Percentiles rank a stretch among this genome's conserved stretches.
Conservation (phyloP, 768 basidiomycete genomes). For the Amanita rubescens region DNA sequence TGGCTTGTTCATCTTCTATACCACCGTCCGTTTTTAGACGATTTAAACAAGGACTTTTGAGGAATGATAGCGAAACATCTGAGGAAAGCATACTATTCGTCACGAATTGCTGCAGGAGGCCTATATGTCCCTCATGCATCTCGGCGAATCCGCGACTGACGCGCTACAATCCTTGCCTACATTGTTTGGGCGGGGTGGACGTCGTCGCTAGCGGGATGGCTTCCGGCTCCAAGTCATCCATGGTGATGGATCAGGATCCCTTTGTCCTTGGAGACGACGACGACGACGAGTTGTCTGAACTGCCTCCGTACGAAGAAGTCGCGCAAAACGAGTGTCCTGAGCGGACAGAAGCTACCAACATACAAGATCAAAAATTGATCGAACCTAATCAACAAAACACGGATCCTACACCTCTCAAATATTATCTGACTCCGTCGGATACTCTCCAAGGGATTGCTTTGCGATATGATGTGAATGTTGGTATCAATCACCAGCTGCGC, state of each 20-base stretch:
- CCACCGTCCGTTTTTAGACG: slow-evolving; percentile 25
- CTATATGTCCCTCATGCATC: slow-evolving; percentile 59
- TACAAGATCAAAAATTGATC: slow-evolving; percentile 51
- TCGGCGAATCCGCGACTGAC: slow-evolving; percentile 52
- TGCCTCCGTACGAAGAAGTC: slow-evolving; percentile 13
- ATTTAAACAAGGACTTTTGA: slow-evolving; percentile 5
- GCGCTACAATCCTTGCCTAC: slow-evolving; percentile 66
- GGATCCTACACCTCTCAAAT: slow-evolving; percentile 26
- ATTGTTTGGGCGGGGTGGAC: slow-evolving; percentile 54
- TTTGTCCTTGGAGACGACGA: slow-evolving; percentile 64
- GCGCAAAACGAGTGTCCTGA: neutral
- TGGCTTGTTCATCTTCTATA: slow-evolving; percentile 56
- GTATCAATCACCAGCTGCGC: slow-evolving; percentile 18
- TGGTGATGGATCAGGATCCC: slow-evolving; percentile 49
- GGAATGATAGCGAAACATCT: too few relatives aligned
- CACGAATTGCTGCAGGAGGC: slow-evolving; percentile 57
- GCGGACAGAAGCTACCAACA: slow-evolving; percentile 13
- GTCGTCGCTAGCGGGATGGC: slow-evolving; percentile 20
- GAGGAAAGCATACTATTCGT: slow-evolving; percentile 29
- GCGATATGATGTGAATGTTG: slow-evolving; percentile 52
- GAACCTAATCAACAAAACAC: slow-evolving; percentile 23
- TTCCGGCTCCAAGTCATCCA: slow-evolving; percentile 7
- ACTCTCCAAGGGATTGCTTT: slow-evolving; percentile 61
- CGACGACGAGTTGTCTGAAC: slow-evolving; percentile 36
- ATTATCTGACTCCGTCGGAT: slow-evolving; percentile 49